A percentile compares a stretch with the other conserved stretches of the same genome.
Evolutionary conservation across 2,329 filamentous ascomycete genomes (phyloP).

Genomic region (Fonsecaea nubica): DNA sequence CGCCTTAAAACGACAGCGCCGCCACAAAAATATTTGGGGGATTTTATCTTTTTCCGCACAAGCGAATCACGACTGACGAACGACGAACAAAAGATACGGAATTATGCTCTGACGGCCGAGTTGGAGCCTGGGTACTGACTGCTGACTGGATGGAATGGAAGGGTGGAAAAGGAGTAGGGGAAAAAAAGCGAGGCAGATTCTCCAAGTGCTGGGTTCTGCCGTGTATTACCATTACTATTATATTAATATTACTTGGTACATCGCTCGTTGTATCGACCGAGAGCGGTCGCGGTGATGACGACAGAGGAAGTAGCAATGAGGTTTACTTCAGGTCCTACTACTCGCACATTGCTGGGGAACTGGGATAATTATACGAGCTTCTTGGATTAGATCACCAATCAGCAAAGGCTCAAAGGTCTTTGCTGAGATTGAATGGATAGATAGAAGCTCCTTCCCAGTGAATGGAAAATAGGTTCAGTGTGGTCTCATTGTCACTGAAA

Average conservation of each 20-base stretch:
- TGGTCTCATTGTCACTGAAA: not conserved
- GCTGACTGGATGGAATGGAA: not conserved
- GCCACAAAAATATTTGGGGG: not conserved
- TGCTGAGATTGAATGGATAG: not conserved
- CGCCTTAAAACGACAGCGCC: not conserved
- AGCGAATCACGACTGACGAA: not conserved
- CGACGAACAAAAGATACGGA: no score
- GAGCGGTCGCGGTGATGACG: no score
- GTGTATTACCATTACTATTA: not conserved
- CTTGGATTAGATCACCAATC: not conserved
- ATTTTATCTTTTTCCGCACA: not conserved
- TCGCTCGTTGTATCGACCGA: no score
- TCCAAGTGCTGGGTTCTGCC: slow-evolving; percentile 12
- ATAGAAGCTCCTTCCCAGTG: not conserved
- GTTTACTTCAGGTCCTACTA: no score
- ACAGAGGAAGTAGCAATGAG: no score
- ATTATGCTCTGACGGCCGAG: no score
- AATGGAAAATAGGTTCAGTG: not conserved
- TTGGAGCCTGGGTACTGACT: no score
- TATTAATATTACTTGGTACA: not conserved
- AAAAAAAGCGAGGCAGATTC: not conserved
- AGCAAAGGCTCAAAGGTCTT: not conserved
- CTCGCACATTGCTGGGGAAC: not conserved
- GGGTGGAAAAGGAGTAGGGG: not conserved
- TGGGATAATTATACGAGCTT: not conserved